Base-by-base conservation (phyloP, 2,329 filamentous ascomycete genomes). In the Aspergillus ruber region DNA sequence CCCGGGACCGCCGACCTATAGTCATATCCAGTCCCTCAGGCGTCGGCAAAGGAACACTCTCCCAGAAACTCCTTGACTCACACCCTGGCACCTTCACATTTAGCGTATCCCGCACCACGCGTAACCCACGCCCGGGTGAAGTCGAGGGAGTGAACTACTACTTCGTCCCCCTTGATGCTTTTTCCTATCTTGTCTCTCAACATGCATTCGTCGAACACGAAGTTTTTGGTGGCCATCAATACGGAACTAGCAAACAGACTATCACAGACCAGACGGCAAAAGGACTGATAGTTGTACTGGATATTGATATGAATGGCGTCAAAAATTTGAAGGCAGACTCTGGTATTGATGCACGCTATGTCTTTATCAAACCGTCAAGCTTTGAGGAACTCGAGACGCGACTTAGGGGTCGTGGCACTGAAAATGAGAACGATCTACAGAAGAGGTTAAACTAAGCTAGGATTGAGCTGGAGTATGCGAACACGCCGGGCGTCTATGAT, bases 301-400 rank as follows among this genome's bases (percentile, higher is more conserved):
- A 95, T 68, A 95, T 95, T 63, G 89, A 95, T 77, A 93, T 95
- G 85, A 49, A 81, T 75, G 89, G 89, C 53, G 87, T 94, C 50
- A 94, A 93, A 74, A 88, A 94, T 70, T 85, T 95, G 62, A 86
- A 87, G 67, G 78, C 79, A 49, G 85, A 54, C 13, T 13, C 83
- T 44, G 74, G 74, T 53, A 79, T 89, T 54, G 75, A 81, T 45
- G 86, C 86, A 3, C 81, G 86, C 49, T 93, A 86, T 71, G 74
- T 93, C 57, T 94, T 94, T 69, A 78, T 95, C 51, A 79, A 83
- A 33, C 89, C 89, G 23, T 89, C 89, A 0, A 83, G 78, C 7
- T 72, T 85, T 54, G 80, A 84, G 57, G 75, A 79, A 25, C 78
- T 94, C 20, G 88, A 93, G 72, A 62, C 78, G 60, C 77, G 86